phyloP scores from a whole-genome alignment of 2,329 filamentous ascomycete species.

The Epicoccum nigrum region DNA sequence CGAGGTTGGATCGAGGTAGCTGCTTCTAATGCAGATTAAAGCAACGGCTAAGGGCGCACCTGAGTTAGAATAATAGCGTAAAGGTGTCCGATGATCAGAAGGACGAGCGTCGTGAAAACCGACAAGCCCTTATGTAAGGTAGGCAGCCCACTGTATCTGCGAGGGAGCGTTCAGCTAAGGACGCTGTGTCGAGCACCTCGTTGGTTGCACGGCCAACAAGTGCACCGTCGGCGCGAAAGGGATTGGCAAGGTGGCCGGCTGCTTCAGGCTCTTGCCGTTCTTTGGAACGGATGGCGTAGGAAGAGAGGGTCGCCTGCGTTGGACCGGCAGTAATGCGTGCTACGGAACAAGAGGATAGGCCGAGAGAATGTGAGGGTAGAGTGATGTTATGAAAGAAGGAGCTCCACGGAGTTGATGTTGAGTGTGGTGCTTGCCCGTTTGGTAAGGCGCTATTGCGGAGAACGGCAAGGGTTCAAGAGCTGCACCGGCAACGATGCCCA shows the following conservation, averaged over 20 bases:
- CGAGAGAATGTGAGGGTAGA: conserved; percentile 15
- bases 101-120: conserved; percentile 15
- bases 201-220: conserved; percentile 18
- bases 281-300: background rate
- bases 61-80: conserved; percentile 1
- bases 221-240: conserved; percentile 24
- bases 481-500: conserved; percentile 12
- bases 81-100: conserved; percentile 3
- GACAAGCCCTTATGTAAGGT: conserved; percentile 23
- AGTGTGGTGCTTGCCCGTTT: conserved; percentile 28
- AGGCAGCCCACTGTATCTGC: conserved; percentile 9
- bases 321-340: background rate
- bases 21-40: conserved; percentile 2
- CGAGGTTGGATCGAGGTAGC: background rate
- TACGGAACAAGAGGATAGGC: background rate
- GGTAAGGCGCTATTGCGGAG: conserved; percentile 26
- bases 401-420: conserved; percentile 29
- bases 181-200: conserved; percentile 13
- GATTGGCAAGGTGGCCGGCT: conserved; percentile 30
- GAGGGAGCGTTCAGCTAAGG: conserved; percentile 17
- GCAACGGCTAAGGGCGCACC: conserved; percentile 1
- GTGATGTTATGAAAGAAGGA: conserved; percentile 29
- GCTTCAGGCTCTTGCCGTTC: conserved; percentile 22
- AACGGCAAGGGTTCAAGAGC: conserved; percentile 19
- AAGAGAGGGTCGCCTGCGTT: conserved; percentile 1